phyloP scores from a whole-genome alignment of 1,284 basidiomycete genomes.

The Cutaneotrichosporon cutaneum region DNA sequence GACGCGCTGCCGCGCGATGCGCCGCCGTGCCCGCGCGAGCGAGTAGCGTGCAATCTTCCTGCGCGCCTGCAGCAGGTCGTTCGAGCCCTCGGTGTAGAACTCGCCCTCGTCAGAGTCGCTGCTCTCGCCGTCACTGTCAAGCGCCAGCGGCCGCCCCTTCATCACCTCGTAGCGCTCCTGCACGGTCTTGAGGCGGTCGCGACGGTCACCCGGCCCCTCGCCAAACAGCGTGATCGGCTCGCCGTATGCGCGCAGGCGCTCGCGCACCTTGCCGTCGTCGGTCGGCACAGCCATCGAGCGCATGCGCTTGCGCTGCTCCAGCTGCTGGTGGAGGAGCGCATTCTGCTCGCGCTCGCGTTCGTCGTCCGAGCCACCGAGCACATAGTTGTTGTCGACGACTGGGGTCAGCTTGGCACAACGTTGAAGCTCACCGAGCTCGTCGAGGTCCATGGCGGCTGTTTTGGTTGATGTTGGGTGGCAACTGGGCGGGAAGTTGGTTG shows the following conservation, averaged over 20 bases:
- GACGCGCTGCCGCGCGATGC: conserved; percentile 82
- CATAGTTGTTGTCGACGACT: conserved; percentile 51
- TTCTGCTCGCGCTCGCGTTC: conserved; percentile 57
- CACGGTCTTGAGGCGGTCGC: conserved; percentile 91
- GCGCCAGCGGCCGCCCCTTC: conserved; percentile 56
- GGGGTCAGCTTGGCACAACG: neutral
- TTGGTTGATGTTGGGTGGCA: conserved; percentile 3
- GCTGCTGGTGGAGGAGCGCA: conserved; percentile 78
- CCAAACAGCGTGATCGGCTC: conserved; percentile 97
- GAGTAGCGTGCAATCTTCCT: conserved; percentile 86
- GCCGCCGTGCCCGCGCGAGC: conserved; percentile 86
- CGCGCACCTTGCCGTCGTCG: conserved; percentile 88
- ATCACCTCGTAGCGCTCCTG: conserved; percentile 81
- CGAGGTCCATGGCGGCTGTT: conserved; percentile 31
- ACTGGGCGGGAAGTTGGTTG: neutral
- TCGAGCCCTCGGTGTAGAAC: conserved; percentile 89
- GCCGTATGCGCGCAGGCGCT: conserved; percentile 82
- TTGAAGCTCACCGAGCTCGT: conserved; percentile 40
- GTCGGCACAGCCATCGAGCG: conserved; percentile 92
- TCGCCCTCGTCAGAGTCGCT: conserved; percentile 79
- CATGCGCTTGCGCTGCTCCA: conserved; percentile 95
- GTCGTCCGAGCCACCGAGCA: conserved; percentile 50
- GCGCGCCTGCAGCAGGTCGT: conserved; percentile 79
- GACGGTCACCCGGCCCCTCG: conserved; percentile 71
- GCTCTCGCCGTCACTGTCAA: conserved; percentile 34